Evolutionary conservation across 192 early-diverging fungal genomes (phyloP), one percentile per base, ranked within the genome.

Genomic region (Dimargaris cristalligena): DNA sequence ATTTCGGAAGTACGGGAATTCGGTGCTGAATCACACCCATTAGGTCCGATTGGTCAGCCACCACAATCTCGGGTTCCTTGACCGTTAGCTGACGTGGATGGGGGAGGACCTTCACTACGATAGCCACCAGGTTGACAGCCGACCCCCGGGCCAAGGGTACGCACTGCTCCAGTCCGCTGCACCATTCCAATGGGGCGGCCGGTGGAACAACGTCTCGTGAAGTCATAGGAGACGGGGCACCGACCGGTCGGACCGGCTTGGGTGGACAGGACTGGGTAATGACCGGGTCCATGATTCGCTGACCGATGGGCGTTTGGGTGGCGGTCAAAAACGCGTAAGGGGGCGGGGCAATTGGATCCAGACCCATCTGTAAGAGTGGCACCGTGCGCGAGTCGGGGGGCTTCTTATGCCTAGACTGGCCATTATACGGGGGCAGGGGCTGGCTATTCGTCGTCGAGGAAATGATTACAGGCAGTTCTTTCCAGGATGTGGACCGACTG

Each of bases 21-120:
- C 54, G 54, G 32, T 56, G 54, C 31, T 56, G 54, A 29, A 56
- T 56, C 16, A 56, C 31, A 9, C 31, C 54, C 34, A 56, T 13
- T 14, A 28, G 11, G 54, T 29, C 31, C 16, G 54, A 56, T 9
- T 14, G 18, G 54, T 56, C 54, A 23, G 54, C 26, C 23, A 56
- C 13, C 20, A 56, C 54, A 29, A 56, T 11, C 34, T 56, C 31
- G 13, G 54, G 54, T 23, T 56, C 31, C 54, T 56, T 29, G 13
- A 56, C 34, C 23, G 54, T 34, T 10, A 56, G 54, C 14, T 33
- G 54, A 4, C 29, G 54, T 14, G 34, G 20, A 9, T 56, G 54
- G 18, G 54, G 54, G 13, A 56, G 4, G 1, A 13, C 9, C 0
- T 33, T 10, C 29, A 56, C 20, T 31, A 33, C 28, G 10, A 56